A percentile compares a stretch with the other conserved stretches of the same genome.
phyloP scores from a whole-genome alignment of 345 rosid species.

The Durio zibethinus region DNA sequence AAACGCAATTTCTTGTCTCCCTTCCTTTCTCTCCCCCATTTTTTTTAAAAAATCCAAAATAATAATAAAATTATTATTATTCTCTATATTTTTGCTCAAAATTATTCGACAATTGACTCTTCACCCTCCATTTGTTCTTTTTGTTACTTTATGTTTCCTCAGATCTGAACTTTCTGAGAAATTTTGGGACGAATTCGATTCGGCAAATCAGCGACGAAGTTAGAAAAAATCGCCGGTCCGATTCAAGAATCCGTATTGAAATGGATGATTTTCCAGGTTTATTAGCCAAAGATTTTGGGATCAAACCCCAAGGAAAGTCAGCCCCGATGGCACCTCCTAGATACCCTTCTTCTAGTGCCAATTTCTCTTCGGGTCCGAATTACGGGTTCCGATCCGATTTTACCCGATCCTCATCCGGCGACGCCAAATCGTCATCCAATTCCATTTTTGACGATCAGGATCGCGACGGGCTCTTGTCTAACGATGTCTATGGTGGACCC shows the following conservation, averaged over 20 bases:
- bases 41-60: background rate
- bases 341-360: constrained; percentile 16
- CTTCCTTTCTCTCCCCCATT: background rate
- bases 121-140: constrained; percentile 11
- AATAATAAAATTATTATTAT: background rate
- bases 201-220: background rate
- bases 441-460: constrained; percentile 47
- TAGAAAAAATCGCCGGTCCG: background rate
- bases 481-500: constrained; percentile 53
- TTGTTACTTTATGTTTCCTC: constrained; percentile 6
- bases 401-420: constrained; percentile 23
- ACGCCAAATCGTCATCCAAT: constrained; percentile 19
- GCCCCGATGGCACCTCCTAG: constrained; percentile 66
- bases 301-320: constrained; percentile 71
- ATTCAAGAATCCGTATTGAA: constrained; percentile 1
- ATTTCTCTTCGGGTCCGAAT: constrained; percentile 22
- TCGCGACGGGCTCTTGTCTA: constrained; percentile 32
- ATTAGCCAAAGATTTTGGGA: constrained; percentile 57
- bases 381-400: constrained; percentile 38
- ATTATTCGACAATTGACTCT: constrained; percentile 18
- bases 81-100: background rate
- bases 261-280: constrained; percentile 76
- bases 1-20: background rate
- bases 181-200: constrained; percentile 5
- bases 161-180: constrained; percentile 15